A percentile compares a stretch with the other conserved stretches of the same genome.
phyloP scores from a whole-genome alignment of 495 filamentous ascomycete genomes.

The Talaromyces trachyspermus region DNA sequence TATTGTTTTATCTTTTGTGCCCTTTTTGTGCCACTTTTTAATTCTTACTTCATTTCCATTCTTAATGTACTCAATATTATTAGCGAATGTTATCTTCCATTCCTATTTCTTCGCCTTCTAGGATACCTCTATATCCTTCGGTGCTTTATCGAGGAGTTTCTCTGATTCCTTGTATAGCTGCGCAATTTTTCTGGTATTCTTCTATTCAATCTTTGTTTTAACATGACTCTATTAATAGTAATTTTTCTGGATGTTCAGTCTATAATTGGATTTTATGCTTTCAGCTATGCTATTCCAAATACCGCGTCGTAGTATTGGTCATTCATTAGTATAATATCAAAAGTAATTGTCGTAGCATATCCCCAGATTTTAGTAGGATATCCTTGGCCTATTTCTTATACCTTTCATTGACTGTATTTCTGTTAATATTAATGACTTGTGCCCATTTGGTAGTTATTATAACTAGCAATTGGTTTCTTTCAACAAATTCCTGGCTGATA shows the following conservation, averaged over 20 bases:
- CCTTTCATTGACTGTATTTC: background rate
- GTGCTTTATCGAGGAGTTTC: background rate
- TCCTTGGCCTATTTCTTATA: background rate
- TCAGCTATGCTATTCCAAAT: conserved; percentile 3
- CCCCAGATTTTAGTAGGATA: background rate
- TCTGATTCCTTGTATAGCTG: background rate
- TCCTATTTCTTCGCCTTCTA: background rate
- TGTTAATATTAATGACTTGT: background rate
- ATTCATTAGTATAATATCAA: background rate
- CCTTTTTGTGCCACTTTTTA: no score
- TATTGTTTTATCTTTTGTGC: conserved; percentile 11
- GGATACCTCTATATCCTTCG: background rate
- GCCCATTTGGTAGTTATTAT: background rate
- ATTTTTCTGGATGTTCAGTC: conserved; percentile 1
- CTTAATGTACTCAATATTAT: background rate
- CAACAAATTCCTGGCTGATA: background rate
- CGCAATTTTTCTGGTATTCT: background rate
- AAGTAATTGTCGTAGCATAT: background rate
- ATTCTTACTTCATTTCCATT: background rate
- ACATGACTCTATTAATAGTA: background rate
- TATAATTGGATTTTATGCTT: background rate
- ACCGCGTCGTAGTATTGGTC: conserved; percentile 1
- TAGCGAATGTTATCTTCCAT: no score
- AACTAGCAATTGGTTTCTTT: background rate
- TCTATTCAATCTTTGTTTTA: background rate